Evolutionary conservation across 2,329 filamentous ascomycete species (phyloP).

Genomic region (Huntiella decipiens): DNA sequence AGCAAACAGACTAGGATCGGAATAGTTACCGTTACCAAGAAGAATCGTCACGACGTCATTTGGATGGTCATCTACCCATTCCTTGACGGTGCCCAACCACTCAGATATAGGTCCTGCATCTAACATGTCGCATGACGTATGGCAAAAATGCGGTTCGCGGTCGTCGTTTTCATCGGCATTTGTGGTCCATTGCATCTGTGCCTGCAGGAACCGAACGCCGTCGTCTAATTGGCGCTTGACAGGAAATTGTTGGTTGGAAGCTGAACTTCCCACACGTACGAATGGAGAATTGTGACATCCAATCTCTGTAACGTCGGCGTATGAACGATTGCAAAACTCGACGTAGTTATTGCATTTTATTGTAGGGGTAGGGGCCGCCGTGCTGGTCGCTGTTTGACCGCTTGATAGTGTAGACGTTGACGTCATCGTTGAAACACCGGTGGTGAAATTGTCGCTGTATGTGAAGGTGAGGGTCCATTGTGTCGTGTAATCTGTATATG

Average conservation of each 20-base stretch:
- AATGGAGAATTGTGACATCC: conserved; percentile 72
- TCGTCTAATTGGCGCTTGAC: conserved; percentile 61
- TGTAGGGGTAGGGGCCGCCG: conserved; percentile 43
- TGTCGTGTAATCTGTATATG: conserved; percentile 26
- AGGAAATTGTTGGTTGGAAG: conserved; percentile 51
- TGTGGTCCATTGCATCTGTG: conserved; percentile 39
- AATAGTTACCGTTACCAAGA: conserved; percentile 66
- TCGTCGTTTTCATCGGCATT: conserved; percentile 24
- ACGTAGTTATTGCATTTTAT: conserved; percentile 62
- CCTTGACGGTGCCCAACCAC: conserved; percentile 48
- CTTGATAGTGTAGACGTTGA: conserved; percentile 20
- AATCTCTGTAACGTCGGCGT: conserved; percentile 65
- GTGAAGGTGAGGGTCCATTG: conserved; percentile 21
- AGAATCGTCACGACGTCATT: conserved; percentile 80
- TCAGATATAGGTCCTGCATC: conserved; percentile 60
- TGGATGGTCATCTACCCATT: conserved; percentile 58
- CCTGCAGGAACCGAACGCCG: conserved; percentile 47
- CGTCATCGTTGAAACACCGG: conserved; percentile 17
- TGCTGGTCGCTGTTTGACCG: conserved; percentile 24
- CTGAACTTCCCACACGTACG: conserved; percentile 47
- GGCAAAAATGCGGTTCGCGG: conserved; percentile 54
- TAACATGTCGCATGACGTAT: conserved; percentile 64
- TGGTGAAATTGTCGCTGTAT: conserved; percentile 13
- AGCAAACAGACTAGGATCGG: conserved; percentile 42
- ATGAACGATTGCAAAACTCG: conserved; percentile 58